Evolutionary conservation across 306 rosid species (phyloP), one percentile per base, ranked within the genome.

Genomic region (Begonia loranthoides): DNA sequence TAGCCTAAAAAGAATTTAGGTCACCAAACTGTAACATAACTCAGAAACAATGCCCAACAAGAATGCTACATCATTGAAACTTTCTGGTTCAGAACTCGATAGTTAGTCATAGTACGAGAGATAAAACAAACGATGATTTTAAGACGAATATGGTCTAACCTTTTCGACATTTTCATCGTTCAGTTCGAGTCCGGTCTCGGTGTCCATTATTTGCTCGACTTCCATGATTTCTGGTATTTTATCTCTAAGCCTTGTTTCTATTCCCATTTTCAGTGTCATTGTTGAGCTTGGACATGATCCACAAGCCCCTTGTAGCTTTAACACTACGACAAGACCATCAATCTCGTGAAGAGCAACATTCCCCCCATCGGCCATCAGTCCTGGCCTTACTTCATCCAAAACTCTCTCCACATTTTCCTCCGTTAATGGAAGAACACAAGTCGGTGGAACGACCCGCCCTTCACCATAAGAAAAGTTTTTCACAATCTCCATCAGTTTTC

Each of bases 271-370:
- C 1, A 90, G 69, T 22, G 97, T 90, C 97, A 90, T 90, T 11
- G 94, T 69, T 51, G 97, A 90, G 67, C 97, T 85, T 21, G 97
- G 97, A 54, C 97, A 90, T 24, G 97, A 90, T 1, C 97, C 95
- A 53, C 97, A 85, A 15, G 97, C 97, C 63, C 97, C 97, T 82
- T 90, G 87, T 16, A 90, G 81, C 73, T 85, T 85, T 69, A 90
- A 76, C 52, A 90, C 52, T 46, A 90, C 97, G 54, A 82, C 77
- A 75, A 90, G 97, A 15, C 95, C 95, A 76, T 85, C 97, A 58
- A 90, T 90, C 66, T 90, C 97, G 57, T 90, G 95, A 12, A 90
- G 67, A 28, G 87, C 90, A 67, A 90, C 97, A 70, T 85, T 90
- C 58, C 97, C 97, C 52, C 97, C 97, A 76, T 90, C 97, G 45